Conservation (phyloP, 2,329 filamentous ascomycete genomes). For the Cyphellophora europaea region DNA sequence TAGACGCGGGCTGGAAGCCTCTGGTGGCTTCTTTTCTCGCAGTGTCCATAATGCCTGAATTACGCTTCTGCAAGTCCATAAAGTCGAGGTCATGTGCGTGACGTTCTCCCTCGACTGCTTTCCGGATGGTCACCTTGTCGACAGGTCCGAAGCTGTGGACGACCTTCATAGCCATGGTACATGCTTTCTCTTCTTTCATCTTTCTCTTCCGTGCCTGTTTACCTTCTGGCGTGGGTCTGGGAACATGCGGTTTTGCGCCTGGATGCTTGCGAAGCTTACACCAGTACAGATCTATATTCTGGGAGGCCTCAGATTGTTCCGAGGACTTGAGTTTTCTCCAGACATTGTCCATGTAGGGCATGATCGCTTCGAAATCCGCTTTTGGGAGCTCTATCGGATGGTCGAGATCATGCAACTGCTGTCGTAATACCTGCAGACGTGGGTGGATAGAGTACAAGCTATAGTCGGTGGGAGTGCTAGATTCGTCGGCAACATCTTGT, state of each 20-base stretch:
- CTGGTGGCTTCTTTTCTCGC: conserved; percentile 35
- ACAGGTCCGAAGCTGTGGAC: conserved; percentile 34
- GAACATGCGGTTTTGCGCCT: conserved; percentile 29
- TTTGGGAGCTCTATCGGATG: conserved; percentile 37
- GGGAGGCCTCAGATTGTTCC: conserved; percentile 22
- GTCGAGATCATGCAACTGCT: conserved; percentile 34
- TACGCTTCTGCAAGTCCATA: conserved; percentile 38
- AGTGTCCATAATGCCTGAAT: conserved; percentile 38
- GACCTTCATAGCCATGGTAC: conserved; percentile 39
- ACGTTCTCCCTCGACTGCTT: conserved; percentile 28
- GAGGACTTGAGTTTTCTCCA: conserved; percentile 35
- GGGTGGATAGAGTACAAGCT: conserved; percentile 33
- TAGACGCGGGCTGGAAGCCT: conserved; percentile 38
- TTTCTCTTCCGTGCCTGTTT: conserved; percentile 35
- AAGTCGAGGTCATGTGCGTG: conserved; percentile 39
- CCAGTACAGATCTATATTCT: conserved; percentile 38
- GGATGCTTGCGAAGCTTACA: conserved; percentile 33
- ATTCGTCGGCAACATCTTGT: conserved; percentile 2
- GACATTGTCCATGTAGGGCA: conserved; percentile 41
- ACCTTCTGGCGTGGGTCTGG: conserved; percentile 32
- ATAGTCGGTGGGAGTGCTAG: conserved; percentile 14
- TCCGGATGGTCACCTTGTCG: conserved; percentile 32
- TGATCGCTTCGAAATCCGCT: conserved; percentile 37
- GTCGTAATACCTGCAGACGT: conserved; percentile 32
- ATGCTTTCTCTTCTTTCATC: conserved; percentile 35